Evolutionary conservation across 2,329 filamentous ascomycete species (phyloP), one percentile per base, ranked within the genome.

Genomic region (Fusarium coicis): DNA sequence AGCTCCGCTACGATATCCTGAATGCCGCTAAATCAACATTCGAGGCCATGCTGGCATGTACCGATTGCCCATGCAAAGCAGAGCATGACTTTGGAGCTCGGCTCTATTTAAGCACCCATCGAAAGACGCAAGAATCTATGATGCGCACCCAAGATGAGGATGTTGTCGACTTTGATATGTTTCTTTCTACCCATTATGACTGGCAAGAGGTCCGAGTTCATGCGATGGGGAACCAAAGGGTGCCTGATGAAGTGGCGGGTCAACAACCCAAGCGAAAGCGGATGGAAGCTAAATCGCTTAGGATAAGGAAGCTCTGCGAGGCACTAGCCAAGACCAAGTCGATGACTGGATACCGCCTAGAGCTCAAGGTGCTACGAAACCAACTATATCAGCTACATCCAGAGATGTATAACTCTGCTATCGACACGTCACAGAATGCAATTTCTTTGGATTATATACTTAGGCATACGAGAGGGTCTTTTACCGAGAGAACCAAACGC

Each of bases 381-480:
- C 40, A 43, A 11, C 40, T 43, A 1, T 43, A 4, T 43, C 40
- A 11, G 15, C 10, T 43, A 0, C 4, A 4, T 6, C 40, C 40
- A 18, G 15, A 43, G 2, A 23, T 7, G 0, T 23, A 10, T 11
- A 5, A 43, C 6, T 43, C 40, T 23, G 2, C 40, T 4, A 43
- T 43, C 40, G n/a, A 43, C 6, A 2, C 40, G 0, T 43, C 40
- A 43, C n/a, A 43, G 4, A 23, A 43, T n/a, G 40, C 40, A 43
- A 5, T 43, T 11, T 43, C 40, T 0, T 15, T 43, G 0, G 10
- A 43, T 0, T 3, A 23, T 11, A 42, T 42, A 14, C 0, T 42
- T 1, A 3, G 40, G 4, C n/a, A 42, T 2, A 23, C 0, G 15
- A 42, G 0, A 0, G 40, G 40, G 0, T 16, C 0, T 23, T 42